Conservation (phyloP, 441 rosid species). For the Mallotus japonicus region DNA sequence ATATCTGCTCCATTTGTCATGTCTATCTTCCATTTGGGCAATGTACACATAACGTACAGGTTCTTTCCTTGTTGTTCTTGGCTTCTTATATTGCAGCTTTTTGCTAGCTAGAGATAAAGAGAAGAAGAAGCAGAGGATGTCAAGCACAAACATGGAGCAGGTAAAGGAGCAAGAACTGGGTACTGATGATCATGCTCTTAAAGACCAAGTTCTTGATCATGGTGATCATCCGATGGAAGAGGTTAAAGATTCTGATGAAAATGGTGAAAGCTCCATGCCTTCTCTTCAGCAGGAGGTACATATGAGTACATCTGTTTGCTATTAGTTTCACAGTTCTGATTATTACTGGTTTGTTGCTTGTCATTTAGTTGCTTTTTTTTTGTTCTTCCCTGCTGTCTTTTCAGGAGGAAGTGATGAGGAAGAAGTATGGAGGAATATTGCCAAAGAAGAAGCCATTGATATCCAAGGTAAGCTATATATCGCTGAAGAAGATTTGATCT, state of each 20-base stretch:
- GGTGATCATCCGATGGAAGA: constrained; percentile 21
- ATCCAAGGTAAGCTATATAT: constrained; percentile 58
- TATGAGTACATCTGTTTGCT: neutral
- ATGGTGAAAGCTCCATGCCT: constrained; percentile 35
- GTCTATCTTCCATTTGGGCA: neutral
- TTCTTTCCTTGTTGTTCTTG: neutral
- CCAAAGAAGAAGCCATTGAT: constrained; percentile 93
- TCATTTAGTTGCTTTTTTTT: neutral
- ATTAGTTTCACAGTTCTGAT: constrained; percentile 4
- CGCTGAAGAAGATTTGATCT: neutral
- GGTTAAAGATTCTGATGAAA: constrained; percentile 29
- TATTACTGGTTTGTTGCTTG: neutral
- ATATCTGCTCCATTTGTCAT: neutral
- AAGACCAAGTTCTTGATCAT: constrained; percentile 23
- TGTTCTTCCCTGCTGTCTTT: neutral
- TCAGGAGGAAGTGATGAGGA: constrained; percentile 71
- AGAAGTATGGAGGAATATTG: constrained; percentile 81
- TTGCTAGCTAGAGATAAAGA: neutral
- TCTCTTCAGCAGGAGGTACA: constrained; percentile 44
- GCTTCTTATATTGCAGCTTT: neutral
- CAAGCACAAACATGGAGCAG: constrained; percentile 31
- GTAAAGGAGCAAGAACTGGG: constrained; percentile 35
- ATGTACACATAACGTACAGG: too few species aligned
- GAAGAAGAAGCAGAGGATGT: constrained; percentile 17
- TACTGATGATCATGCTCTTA: constrained; percentile 18